These are phyloP conservation scores for Ceratobasidium sp. DNA, from an alignment of 1,284 basidiomycete genomes.

Conservation along the genomic window DNA sequence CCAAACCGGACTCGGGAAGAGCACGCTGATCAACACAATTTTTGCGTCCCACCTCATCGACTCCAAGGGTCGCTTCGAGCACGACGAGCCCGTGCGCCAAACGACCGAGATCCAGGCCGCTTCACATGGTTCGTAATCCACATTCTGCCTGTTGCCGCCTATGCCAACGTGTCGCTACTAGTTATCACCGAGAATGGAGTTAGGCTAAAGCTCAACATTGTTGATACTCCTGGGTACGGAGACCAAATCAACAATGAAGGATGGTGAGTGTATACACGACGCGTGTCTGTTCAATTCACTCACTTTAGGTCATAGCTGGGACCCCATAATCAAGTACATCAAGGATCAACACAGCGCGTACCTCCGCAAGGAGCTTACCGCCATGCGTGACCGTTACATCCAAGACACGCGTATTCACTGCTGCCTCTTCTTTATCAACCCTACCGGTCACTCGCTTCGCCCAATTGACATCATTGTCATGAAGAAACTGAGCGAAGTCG, in stretches of 20 bases:
- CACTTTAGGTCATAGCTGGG: slow-evolving; percentile 77
- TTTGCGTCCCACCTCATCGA: slow-evolving; percentile 98
- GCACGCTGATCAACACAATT: slow-evolving; percentile 98
- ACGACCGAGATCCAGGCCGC: slow-evolving; percentile 97
- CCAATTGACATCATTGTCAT: slow-evolving; percentile 98
- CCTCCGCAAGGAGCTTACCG: slow-evolving; percentile 98
- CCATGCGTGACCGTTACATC: slow-evolving; percentile 98
- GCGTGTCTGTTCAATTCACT: slow-evolving; percentile 41
- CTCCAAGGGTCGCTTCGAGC: slow-evolving; percentile 92
- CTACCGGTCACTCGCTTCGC: slow-evolving; percentile 92
- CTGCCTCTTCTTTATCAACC: slow-evolving; percentile 98
- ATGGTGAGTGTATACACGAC: slow-evolving; percentile 72
- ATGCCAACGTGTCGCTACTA: slow-evolving; percentile 57
- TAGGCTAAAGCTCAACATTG: slow-evolving; percentile 94
- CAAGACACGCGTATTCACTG: slow-evolving; percentile 99
- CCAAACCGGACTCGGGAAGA: slow-evolving; percentile 98
- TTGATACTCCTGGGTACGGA: slow-evolving; percentile 98
- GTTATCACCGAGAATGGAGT: slow-evolving; percentile 98
- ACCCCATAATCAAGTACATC: slow-evolving; percentile 98
- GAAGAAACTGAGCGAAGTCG: slow-evolving; percentile 98
- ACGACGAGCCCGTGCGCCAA: slow-evolving; percentile 90
- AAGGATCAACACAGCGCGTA: slow-evolving; percentile 99
- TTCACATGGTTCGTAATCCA: slow-evolving; percentile 80
- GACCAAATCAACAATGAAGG: slow-evolving; percentile 99
- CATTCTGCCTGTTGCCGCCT: background rate